phyloP scores from a whole-genome alignment of 495 filamentous ascomycete genomes.

The Lentithecium fluviatile region DNA sequence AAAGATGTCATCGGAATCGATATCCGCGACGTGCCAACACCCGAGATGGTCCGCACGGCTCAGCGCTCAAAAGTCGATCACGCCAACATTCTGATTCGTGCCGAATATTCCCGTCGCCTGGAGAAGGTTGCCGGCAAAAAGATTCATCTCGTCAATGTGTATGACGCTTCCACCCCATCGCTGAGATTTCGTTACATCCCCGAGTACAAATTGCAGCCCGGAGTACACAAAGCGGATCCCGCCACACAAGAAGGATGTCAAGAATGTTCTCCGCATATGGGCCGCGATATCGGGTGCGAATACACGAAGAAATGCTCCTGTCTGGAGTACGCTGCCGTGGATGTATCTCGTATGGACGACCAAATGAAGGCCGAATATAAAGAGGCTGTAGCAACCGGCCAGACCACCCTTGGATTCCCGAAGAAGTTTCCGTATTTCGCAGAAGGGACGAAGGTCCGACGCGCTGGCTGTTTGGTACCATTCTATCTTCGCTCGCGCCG shows the following conservation, averaged over 20 bases:
- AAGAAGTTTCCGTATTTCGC: constrained; percentile 45
- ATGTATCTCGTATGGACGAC: constrained; percentile 28
- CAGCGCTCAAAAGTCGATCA: constrained; percentile 3
- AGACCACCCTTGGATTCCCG: constrained; percentile 35
- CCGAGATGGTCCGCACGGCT: constrained; percentile 36
- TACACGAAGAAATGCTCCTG: constrained; percentile 42
- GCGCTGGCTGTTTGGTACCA: constrained; percentile 32
- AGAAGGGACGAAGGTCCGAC: constrained; percentile 16
- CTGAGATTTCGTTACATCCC: constrained; percentile 43
- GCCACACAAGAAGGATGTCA: constrained; percentile 39
- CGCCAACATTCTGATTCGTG: constrained; percentile 35
- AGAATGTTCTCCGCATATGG: constrained; percentile 43
- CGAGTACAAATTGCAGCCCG: constrained; percentile 37
- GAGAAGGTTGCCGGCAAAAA: constrained; percentile 22
- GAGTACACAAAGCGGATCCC: constrained; percentile 36
- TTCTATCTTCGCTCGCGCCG: constrained; percentile 54
- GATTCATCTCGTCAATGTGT: constrained; percentile 34
- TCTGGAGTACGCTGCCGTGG: constrained; percentile 44
- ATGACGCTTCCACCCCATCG: constrained; percentile 40
- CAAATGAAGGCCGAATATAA: constrained; percentile 8
- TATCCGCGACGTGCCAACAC: constrained; percentile 36
- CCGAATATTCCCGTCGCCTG: constrained; percentile 37
- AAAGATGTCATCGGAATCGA: constrained; percentile 20
- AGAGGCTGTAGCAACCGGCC: background rate
- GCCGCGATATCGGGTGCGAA: constrained; percentile 43